Base-by-base conservation (phyloP, 768 basidiomycete species). In the Boletus rubropictus region DNA sequence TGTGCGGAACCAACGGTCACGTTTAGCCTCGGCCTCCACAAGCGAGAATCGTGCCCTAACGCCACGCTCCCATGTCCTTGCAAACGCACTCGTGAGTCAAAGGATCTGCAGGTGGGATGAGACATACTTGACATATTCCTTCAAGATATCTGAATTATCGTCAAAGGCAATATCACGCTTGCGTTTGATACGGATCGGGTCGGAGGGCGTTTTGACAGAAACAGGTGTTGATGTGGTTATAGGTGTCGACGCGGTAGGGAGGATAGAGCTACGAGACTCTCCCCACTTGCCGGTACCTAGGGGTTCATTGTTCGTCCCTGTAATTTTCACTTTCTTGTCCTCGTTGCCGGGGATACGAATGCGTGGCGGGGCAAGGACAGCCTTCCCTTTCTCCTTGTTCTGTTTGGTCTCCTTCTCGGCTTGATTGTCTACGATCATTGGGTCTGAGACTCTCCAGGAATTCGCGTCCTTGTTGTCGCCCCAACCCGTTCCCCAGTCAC, bases 51-150 rank as follows among this genome's bases (percentile, higher is more conserved):
- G 58, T 39, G 66, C 48, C 40, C 66, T 54, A 47, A 66, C 57
- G 3, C 55, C 60, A 39, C 64, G 66, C 27, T 68, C 64, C 57
- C 55, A 66, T 3, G 50, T 27, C 50, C 64, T 66, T 52, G 18
- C 35, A 33, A 18, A 46, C 31, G 7, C 22, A 10, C 22, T 51
- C 11, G 3, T 52, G 20, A 56, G 44, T 27, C n/a, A 7, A 21
- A 10, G 3, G 6, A 7, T 20, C 25, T 28, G 32, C 21, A 18
- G 22, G 32, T 2, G 28, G 34, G 27, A 37, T 9, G 20, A 31
- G 44, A 48, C 66, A 7, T 49, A 66, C 64, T 55, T 66, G 42
- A 62, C 15, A 40, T 62, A 64, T 46, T 66, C 64, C 33, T 52
- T 68, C 8, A 66, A 62, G 10, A 47, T 10, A 8, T 62, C 59